Evolutionary conservation across 1,139 yeast genomes (phyloP).

Genomic region (Diutina siamensis): DNA sequence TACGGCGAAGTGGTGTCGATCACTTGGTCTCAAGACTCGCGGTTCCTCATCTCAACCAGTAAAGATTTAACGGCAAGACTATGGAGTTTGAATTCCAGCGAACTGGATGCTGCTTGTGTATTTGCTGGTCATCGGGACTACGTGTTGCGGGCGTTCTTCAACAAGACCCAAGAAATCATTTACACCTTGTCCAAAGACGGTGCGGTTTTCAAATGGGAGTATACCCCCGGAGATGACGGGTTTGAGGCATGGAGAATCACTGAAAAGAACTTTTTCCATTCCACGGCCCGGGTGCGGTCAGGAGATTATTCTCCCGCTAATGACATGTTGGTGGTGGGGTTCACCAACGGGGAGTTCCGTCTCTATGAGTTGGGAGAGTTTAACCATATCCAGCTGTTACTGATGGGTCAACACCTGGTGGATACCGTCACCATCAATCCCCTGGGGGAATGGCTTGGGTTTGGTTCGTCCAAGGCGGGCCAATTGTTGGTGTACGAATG

Average conservation of each 20-base stretch:
- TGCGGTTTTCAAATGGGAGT: conserved; percentile 88
- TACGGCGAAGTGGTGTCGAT: conserved; percentile 69
- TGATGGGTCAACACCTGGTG: conserved; percentile 87
- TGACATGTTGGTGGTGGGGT: conserved; percentile 78
- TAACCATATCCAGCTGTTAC: conserved; percentile 68
- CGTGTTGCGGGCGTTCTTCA: conserved; percentile 79
- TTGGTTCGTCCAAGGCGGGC: conserved; percentile 87
- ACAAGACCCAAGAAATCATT: conserved; percentile 72
- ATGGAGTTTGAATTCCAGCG: conserved; percentile 67
- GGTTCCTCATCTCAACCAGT: conserved; percentile 77
- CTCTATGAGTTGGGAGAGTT: conserved; percentile 75
- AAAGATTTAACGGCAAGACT: conserved; percentile 84
- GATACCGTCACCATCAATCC: conserved; percentile 70
- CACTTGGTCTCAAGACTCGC: conserved; percentile 84
- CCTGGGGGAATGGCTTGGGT: conserved; percentile 95
- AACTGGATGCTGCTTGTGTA: conserved; percentile 72
- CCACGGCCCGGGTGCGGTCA: conserved; percentile 70
- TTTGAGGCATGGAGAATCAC: conserved; percentile 68
- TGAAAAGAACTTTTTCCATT: conserved; percentile 60
- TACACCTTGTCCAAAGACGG: conserved; percentile 94
- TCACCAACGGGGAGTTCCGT: conserved; percentile 81
- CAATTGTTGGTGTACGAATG: conserved; percentile 94
- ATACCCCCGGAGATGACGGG: conserved; percentile 39
- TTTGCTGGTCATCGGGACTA: conserved; percentile 89
- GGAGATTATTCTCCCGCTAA: conserved; percentile 71